A percentile compares a stretch with the other conserved stretches of the same genome.
phyloP scores from a whole-genome alignment of 1,284 basidiomycete genomes.

The Xerocomus nothofagi region DNA sequence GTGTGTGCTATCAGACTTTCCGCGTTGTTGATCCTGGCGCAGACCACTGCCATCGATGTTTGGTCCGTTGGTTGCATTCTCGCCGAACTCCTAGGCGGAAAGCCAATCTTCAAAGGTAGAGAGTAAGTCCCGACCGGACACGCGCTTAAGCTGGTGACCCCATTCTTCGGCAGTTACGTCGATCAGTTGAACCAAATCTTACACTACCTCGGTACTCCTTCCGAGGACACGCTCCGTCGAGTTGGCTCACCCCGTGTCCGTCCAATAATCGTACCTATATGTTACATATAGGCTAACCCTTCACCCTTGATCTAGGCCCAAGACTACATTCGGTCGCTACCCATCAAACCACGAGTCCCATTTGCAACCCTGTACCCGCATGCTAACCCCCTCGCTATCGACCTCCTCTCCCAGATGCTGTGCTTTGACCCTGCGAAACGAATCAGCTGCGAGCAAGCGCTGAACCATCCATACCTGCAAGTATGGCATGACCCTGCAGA shows the following conservation, averaged over 20 bases:
- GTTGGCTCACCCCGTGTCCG: conserved; percentile 87
- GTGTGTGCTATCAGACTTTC: neutral
- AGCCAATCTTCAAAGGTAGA: conserved; percentile 98
- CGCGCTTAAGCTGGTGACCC: neutral
- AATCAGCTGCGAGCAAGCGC: conserved; percentile 93
- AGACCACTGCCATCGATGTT: conserved; percentile 90
- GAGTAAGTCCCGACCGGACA: conserved; percentile 61
- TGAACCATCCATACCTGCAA: conserved; percentile 91
- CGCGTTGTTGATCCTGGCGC: conserved; percentile 10
- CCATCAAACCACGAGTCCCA: conserved; percentile 92
- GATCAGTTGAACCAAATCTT: conserved; percentile 99
- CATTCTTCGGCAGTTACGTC: conserved; percentile 67
- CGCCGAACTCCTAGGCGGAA: conserved; percentile 93
- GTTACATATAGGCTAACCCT: conserved; percentile 3
- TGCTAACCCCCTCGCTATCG: conserved; percentile 92
- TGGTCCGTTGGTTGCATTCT: conserved; percentile 99
- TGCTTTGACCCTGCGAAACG: conserved; percentile 96
- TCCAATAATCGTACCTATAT: conserved; percentile 9
- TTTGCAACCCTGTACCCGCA: conserved; percentile 91
- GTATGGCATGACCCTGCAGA: conserved; percentile 97
- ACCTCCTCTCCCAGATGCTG: conserved; percentile 88
- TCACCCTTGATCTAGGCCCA: conserved; percentile 63
- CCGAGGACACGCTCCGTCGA: conserved; percentile 92
- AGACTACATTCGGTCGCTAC: conserved; percentile 97
- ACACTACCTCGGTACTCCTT: conserved; percentile 95